Base-by-base conservation (phyloP, 768 basidiomycete species). In the Xerocomus spinulosus region DNA sequence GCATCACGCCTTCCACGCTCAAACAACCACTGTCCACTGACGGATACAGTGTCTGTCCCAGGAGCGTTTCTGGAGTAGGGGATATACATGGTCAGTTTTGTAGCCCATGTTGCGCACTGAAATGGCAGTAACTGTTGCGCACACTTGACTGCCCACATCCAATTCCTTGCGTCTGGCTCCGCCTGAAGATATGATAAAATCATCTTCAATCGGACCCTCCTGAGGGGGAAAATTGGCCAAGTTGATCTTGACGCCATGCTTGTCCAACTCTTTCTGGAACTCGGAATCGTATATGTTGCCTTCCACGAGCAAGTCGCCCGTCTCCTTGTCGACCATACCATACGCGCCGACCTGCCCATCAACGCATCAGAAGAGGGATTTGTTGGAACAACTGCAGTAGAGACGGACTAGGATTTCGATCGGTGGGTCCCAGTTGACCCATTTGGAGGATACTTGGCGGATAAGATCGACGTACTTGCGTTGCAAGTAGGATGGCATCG, bases 401-500 rank as follows among this genome's bases (percentile, higher is more conserved):
- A 17, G 18, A 54, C 62, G 20, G 37, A 68, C 68, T 46, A 49
- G 44, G 35, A 69, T 51, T 28, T 48, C 45, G 29, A 56, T 59
- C 10, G 59, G 67, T 0, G 70, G 70, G 28, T 70, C 64, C 69
- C 69, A 70, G 34, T 64, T 71, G 30, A 67, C 65, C 66, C 66
- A 70, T 49, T 70, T 70, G 17, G 67, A 67, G 14, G 66, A 66
- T 6, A 43, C 46, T 10, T 40, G 24, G 13, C 34, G 57, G 30
- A 71, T 66, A 24, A 71, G 64, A 35, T 70, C 69, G 36, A 68
- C 58, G 55, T 58, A 70, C 52, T 70, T 71, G 47, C 69, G 60
- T 35, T 52, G 61, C 23, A 49, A 0, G 17, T 35, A 38, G 29
- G 51, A 1, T 1, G 41, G 29, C 54, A 62, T 61, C 6, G 15